Percentiles rank a stretch among this genome's conserved stretches.
Conservation (phyloP, 805 yeast genomes). For the Yamadazyma paraphyllophila region DNA sequence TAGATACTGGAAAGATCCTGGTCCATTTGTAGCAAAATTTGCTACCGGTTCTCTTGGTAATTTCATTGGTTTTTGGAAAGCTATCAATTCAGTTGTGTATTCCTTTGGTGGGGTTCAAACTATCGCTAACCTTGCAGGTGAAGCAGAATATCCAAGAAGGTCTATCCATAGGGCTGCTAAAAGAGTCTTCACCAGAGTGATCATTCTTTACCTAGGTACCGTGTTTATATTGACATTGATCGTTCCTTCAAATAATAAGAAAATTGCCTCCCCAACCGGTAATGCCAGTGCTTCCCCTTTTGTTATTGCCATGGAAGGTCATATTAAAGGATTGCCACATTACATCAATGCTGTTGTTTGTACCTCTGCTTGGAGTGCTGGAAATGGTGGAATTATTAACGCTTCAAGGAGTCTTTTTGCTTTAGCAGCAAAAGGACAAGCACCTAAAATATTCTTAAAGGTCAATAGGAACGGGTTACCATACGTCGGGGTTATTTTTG, state of each 20-base stretch:
- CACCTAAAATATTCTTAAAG: conserved; percentile 32
- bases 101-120: conserved; percentile 33
- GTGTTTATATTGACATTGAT: conserved; percentile 33
- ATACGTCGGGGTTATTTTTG: conserved; percentile 14
- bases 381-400: conserved; percentile 26
- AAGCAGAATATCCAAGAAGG: conserved; percentile 32
- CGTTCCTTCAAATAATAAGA: conserved; percentile 28
- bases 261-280: conserved; percentile 25
- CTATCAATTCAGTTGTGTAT: conserved; percentile 39
- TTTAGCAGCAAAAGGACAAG: conserved; percentile 26
- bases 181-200: conserved; percentile 28
- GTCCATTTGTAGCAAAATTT: conserved; percentile 33
- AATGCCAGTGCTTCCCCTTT: conserved; percentile 38
- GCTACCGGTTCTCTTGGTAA: conserved; percentile 37
- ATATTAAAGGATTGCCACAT: conserved; percentile 34
- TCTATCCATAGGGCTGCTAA: conserved; percentile 27
- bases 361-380: conserved; percentile 42
- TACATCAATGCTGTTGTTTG: conserved; percentile 39
- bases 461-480: conserved; percentile 26
- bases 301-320: conserved; percentile 38
- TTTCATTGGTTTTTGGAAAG: conserved; percentile 30
- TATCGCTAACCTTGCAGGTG: conserved; percentile 28
- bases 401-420: conserved; percentile 35
- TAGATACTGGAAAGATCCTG: conserved; percentile 38
- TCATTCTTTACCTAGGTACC: conserved; percentile 26